Percentiles rank a stretch among this genome's conserved stretches.
Evolutionary conservation across 371 early-diverging fungal genomes (phyloP).

Genomic region (Mucor plumbeus): DNA sequence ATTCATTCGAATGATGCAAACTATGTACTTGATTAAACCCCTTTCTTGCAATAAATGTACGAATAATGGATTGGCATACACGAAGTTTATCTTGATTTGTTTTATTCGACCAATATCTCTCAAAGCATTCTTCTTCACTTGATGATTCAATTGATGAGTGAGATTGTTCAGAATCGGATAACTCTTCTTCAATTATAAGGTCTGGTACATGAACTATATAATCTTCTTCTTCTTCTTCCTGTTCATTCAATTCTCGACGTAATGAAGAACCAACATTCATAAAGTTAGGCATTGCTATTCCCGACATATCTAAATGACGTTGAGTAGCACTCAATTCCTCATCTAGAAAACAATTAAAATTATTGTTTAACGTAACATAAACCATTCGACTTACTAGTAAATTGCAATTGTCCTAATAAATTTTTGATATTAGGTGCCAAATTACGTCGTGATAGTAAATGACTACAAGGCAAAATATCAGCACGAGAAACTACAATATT

Average conservation of each 20-base stretch:
- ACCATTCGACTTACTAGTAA: constrained; percentile 68
- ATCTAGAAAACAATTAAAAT: constrained; percentile 44
- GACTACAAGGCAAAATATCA: constrained; percentile 52
- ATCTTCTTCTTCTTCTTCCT: constrained; percentile 19
- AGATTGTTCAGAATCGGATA: constrained; percentile 12
- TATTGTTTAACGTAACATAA: not conserved
- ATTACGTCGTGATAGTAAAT: constrained; percentile 84
- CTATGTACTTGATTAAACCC: constrained; percentile 34
- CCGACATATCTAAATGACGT: constrained; percentile 80
- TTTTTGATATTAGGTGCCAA: constrained; percentile 92
- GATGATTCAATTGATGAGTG: not conserved
- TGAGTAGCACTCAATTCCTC: constrained; percentile 87
- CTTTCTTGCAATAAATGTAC: constrained; percentile 54
- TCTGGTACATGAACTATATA: constrained; percentile 37
- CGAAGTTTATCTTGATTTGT: constrained; percentile 41
- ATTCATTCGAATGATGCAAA: constrained; percentile 23
- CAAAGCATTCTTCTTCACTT: not conserved
- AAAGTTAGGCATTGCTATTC: constrained; percentile 84
- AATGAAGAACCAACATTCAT: constrained; percentile 76
- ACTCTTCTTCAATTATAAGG: constrained; percentile 50
- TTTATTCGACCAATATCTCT: constrained; percentile 33
- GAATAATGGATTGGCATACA: constrained; percentile 61
- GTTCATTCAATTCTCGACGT: constrained; percentile 63
- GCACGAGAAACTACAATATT: no score
- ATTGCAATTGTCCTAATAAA: constrained; percentile 89